Evolutionary conservation across 2,329 filamentous ascomycete genomes (phyloP), one percentile per base, ranked within the genome.

Genomic region (Zymoseptoria brevis): DNA sequence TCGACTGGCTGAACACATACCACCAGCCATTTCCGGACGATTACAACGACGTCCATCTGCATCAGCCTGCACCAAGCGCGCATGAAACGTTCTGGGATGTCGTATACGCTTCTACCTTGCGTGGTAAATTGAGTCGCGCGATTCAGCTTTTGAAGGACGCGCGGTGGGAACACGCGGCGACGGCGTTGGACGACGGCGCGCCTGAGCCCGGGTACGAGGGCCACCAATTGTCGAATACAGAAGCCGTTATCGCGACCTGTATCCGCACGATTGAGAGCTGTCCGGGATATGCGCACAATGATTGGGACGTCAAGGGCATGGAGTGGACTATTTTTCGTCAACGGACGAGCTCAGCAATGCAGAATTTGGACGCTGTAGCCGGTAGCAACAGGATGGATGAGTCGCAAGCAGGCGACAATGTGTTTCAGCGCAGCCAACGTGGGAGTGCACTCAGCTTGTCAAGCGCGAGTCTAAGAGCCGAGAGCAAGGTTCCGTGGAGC

Each of bases 301-400:
- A 93, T 71, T 97, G 93, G 93, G 87, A 96, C 67, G 83, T 94
- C 53, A 87, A 85, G 70, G 87, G 86, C 60, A 83, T 83, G 64
- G 88, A 93, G 60, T 97, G 93, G 93, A 84, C 82, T 16, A 75
- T 94, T 48, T 97, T 94, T 75, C 85, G 93, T 56, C 85, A 89
- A 63, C 85, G 88, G 54, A 55, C n/a, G 57, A 53, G 84, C 50
- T 83, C 85, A 30, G 84, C 87, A 2, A 76, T 90, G 57, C 82
- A 86, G 56, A 83, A 88, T 57, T 80, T 97, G 19, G 85, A 87
- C 53, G 82, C 85, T 11, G 91, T 94, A 68, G 89, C 90, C 2
- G 90, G 96, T 75, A 89, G 88, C 2, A 83, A 86, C 52, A 71
- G 80, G 70, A 71, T 77, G 48, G 72, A 75, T 64, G 67, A 75